Evolutionary conservation across 495 filamentous ascomycete genomes (phyloP), one percentile per base, ranked within the genome.

Genomic region (Talaromyces nanjingensis): DNA sequence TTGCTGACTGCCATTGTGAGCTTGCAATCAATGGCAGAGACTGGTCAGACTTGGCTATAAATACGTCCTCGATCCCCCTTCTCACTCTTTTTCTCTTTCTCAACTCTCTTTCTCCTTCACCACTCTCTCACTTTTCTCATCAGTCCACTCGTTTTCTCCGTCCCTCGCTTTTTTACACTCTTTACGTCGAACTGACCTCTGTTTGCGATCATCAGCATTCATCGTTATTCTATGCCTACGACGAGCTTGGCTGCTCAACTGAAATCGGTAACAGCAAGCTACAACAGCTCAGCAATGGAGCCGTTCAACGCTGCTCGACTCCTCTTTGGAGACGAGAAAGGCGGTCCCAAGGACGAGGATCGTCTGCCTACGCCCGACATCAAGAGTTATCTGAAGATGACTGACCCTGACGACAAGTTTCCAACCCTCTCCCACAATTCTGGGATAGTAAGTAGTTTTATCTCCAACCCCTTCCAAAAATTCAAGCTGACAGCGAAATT

Each of bases 161-260:
- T 63, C 31, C 63, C 45, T 55, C 20, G 61, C 52, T 64, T 62
- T 64, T 60, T 39, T 61, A n/a, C 22, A 49, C 25, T 57, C 45
- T 18, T 57, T 57, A 27, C 25, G 0, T 33, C 12, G 54, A n/a
- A 22, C 27, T 62, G 18, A 33, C 18, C 39, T 55, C 53, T 29
- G 6, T 8, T 29, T 56, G 22, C 53, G 5, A 7, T 54, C 53
- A 4, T 39, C 62, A 93, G 90, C 62, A 80, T 87, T 60, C 92
- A 96, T 71, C 87, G 92, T 52, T 92, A 93, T 73, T 96, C 92
- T 8, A 92, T 97, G 89, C 92, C 92, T 7, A 86, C 90, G 29
- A 89, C 87, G 57, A 77, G 80, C 45, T 70, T 79, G 62, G 85
- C 84, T 65, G 84, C 81, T 66, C 83, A 89, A 49, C 80, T 80